These are phyloP conservation scores for Phialophora verrucosa DNA, from an alignment of 2,329 filamentous ascomycete species.

Conservation along the genomic window DNA sequence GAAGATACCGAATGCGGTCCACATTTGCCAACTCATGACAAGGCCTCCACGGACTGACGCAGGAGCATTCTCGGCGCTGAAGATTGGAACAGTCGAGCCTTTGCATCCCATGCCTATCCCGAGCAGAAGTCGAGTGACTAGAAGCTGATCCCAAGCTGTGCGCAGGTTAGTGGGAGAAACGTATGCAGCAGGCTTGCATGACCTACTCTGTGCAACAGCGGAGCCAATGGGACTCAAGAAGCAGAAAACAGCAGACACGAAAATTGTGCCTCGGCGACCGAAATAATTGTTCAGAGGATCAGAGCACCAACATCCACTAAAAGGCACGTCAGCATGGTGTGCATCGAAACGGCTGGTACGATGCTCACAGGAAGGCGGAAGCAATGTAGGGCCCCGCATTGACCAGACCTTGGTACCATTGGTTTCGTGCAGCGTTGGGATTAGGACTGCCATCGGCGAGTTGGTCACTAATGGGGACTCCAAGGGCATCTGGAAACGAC, in stretches of 20 bases:
- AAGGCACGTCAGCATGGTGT: conserved; percentile 57
- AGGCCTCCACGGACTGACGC: conserved; percentile 73
- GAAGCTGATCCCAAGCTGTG: conserved; percentile 67
- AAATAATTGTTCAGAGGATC: conserved; percentile 73
- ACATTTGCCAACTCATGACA: conserved; percentile 80
- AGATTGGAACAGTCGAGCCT: conserved; percentile 75
- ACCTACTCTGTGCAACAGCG: conserved; percentile 65
- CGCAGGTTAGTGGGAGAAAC: background rate
- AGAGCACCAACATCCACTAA: conserved; percentile 73
- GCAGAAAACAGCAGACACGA: conserved; percentile 63
- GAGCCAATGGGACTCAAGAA: conserved; percentile 67
- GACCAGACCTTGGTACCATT: conserved; percentile 66
- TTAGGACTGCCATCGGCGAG: conserved; percentile 37
- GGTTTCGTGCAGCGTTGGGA: conserved; percentile 51
- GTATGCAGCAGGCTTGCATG: background rate
- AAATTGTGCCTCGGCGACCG: conserved; percentile 71
- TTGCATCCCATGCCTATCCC: conserved; percentile 81
- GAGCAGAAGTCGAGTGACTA: conserved; percentile 72
- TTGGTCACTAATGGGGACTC: conserved; percentile 48
- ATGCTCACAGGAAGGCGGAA: conserved; percentile 54
- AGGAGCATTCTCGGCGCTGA: conserved; percentile 75
- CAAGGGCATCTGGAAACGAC: conserved; percentile 55
- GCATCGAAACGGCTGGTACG: conserved; percentile 59
- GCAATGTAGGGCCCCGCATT: conserved; percentile 62
- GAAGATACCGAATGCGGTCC: conserved; percentile 66